Base-by-base conservation (phyloP, 2,329 filamentous ascomycete species). In the Microdochium paspali region DNA sequence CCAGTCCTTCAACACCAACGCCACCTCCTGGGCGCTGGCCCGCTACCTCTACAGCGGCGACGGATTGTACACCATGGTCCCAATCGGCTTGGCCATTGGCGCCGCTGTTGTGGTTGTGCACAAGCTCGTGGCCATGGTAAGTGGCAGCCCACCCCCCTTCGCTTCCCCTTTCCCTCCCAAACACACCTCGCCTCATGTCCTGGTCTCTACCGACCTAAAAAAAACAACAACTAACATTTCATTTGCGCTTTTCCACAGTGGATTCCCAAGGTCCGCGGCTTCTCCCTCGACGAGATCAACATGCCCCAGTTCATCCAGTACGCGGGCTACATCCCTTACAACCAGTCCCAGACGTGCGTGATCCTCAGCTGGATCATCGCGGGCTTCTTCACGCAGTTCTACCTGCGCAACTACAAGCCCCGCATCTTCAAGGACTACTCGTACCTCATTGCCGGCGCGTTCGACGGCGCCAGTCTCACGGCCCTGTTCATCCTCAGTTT, bases 271-370 rank as follows among this genome's bases (percentile, higher is more conserved):
- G 65, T 78, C 47, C 58, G 64, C 6, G 57, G 57, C 13, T 66
- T 76, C 44, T 58, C 65, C 0, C 50, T 70, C 2, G 48, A 52
- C 2, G 69, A 74, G 12, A 60, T 78, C 59, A 79, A 79, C 54
- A 54, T 78, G 46, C 67, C 76, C 0, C 74, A 77, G 51, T 70
- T 78, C 48, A 70, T 79, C 46, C 73, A 77, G 53, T 78, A 68
- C 47, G 70, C 73, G 9, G 76, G 74, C 13, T 77, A 65, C 47
- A 72, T 79, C 46, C 74, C 76, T 0, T 78, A 76, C 61, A 76
- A 78, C 57, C 60, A 65, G 40, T 72, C 69, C 1, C 76, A 79
- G 56, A 79, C 77, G 2, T 79, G 76, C 50, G 71, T 79, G 24
- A 58, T 79, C 44, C 58, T 74, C 48, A 75, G 68, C 55, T 66